These are phyloP conservation scores for Suillus variegatus DNA, from an alignment of 768 basidiomycete genomes.

Conservation along the genomic window DNA sequence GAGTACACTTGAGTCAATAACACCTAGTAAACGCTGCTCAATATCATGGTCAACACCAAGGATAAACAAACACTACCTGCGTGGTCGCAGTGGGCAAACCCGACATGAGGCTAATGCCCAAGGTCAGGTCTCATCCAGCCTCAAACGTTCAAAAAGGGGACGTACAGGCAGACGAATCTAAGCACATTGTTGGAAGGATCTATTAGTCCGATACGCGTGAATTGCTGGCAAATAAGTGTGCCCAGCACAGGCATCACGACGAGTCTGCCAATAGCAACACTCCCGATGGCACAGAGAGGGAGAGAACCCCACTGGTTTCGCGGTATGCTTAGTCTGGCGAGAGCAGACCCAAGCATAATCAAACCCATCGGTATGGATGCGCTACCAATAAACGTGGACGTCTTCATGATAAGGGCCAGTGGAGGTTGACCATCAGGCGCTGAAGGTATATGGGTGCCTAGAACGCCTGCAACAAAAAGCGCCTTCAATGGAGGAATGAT, in stretches of 20 bases:
- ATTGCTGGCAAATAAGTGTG: slow-evolving; percentile 52
- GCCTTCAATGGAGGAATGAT: slow-evolving; percentile 59
- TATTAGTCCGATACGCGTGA: slow-evolving; percentile 51
- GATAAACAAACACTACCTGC: slow-evolving; percentile 40
- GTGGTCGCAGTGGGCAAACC: slow-evolving; percentile 63
- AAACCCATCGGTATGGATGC: slow-evolving; percentile 67
- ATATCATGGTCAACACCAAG: background rate
- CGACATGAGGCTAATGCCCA: slow-evolving; percentile 48
- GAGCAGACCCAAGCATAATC: slow-evolving; percentile 60
- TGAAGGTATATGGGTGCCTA: slow-evolving; percentile 42
- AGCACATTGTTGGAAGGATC: slow-evolving; percentile 55
- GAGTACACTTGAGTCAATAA: slow-evolving; percentile 67
- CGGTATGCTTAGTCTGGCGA: slow-evolving; percentile 60
- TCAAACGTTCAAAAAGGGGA: slow-evolving; percentile 11
- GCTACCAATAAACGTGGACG: slow-evolving; percentile 57
- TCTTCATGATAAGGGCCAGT: slow-evolving; percentile 60
- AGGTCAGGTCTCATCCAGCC: background rate
- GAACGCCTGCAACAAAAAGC: slow-evolving; percentile 51
- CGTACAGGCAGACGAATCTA: slow-evolving; percentile 72
- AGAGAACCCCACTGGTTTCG: slow-evolving; percentile 43
- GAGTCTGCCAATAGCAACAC: slow-evolving; percentile 56
- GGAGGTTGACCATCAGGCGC: slow-evolving; percentile 72
- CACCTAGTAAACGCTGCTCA: slow-evolving; percentile 38
- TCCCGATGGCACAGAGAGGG: slow-evolving; percentile 53
- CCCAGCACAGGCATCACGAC: slow-evolving; percentile 62